Conservation (phyloP, 1,284 basidiomycete genomes). For the Trametes hirsuta region DNA sequence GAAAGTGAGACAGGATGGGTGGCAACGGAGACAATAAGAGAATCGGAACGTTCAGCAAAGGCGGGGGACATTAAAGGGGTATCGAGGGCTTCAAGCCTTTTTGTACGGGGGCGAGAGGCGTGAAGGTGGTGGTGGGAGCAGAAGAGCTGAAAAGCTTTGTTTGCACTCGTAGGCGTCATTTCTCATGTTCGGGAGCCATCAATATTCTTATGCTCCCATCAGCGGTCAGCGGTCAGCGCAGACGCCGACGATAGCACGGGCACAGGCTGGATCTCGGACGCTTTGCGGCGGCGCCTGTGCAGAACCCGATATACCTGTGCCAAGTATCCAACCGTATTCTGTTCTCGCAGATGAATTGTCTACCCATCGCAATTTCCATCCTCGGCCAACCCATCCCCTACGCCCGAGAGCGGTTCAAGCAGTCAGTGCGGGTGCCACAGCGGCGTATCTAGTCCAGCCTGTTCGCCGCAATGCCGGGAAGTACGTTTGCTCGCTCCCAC, state of each 20-base stretch:
- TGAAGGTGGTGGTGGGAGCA: constrained; percentile 10
- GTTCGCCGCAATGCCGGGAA: constrained; percentile 7
- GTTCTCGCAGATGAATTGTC: background rate
- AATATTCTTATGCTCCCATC: constrained; percentile 5
- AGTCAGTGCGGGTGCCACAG: background rate
- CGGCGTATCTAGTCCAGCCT: background rate
- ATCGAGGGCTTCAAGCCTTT: constrained; percentile 22
- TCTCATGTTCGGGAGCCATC: background rate
- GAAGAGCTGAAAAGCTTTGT: constrained; percentile 14
- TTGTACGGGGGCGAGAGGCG: constrained; percentile 3
- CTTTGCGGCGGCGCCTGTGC: background rate
- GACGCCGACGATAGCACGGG: no score
- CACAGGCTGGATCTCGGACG: background rate
- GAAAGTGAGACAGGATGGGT: background rate
- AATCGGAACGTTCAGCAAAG: constrained; percentile 6
- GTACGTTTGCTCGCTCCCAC: constrained; percentile 1
- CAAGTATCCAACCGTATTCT: constrained; percentile 1
- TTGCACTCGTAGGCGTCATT: constrained; percentile 1
- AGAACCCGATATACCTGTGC: constrained; percentile 11
- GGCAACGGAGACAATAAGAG: background rate
- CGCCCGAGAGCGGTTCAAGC: background rate
- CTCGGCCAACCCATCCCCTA: background rate
- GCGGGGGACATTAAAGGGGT: constrained; percentile 20
- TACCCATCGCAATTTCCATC: background rate
- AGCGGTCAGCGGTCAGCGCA: background rate